Evolutionary conservation across 176 grass and related monocot species (phyloP), one percentile per base, ranked within the genome.

Genomic region (Zea luxurians): DNA sequence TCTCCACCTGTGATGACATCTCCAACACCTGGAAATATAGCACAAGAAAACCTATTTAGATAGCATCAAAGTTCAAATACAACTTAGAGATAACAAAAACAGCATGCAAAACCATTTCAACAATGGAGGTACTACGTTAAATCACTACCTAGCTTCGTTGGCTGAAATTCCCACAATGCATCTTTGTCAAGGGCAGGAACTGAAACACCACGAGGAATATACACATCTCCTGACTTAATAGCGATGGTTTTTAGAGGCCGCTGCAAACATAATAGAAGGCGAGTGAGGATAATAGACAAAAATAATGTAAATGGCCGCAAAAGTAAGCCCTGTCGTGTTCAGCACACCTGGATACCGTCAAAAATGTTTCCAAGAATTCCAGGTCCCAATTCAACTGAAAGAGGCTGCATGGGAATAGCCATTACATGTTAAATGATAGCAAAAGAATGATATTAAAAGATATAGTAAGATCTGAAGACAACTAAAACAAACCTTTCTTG

Each of bases 161-260:
- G 93, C 44, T 90, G 37, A 72, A 97, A 97, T 65, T 97, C 85
- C 93, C 93, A 97, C 48, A 85, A 38, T 41, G 11, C 15, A 80
- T 97, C 93, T 93, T 97, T 97, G 83, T 91, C 93, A 74, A 97
- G 90, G 60, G 93, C 93, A 85, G 90, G 90, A 36, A 97, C 93
- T 66, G 93, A 84, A 79, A 97, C 93, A 81, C 93, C 93, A 82
- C 93, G 90, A 37, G 93, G 93, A 76, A 97, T 97, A 82, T 97
- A 97, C 71, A 97, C 89, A 77, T 97, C 94, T 69, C 89, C 87
- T 0, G 91, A 93, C 73, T 90, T 97, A 27, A 97, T 79, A 76
- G 94, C 94, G 78, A 93, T 93, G 68, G 94, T 91, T 91, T 90
- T 97, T 50, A 97, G 42, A 20, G 91, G 94, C 13, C 91, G 82